Base-by-base conservation (phyloP, 768 basidiomycete genomes). In the Calocybe cyanea region DNA sequence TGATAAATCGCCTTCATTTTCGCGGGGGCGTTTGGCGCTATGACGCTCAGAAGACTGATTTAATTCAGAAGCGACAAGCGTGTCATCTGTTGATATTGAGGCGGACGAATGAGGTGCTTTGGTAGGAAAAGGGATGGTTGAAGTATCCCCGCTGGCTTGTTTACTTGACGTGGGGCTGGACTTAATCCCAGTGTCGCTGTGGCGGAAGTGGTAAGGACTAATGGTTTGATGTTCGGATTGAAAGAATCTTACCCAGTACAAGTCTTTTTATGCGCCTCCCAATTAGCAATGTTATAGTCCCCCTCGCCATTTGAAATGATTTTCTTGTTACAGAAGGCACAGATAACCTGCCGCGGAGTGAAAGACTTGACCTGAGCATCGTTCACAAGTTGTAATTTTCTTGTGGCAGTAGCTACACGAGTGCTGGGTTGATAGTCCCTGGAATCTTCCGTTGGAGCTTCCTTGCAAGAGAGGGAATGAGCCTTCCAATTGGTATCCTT, bases 351-450 rank as follows among this genome's bases (percentile, higher is more conserved):
- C 28, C 59, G 59, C 0, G 68, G 45, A 6, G 73, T 66, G 56
- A 76, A 81, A 0, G 59, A 55, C 60, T 73, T 77, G 34, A 71
- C 83, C 53, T 81, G 79, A 19, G 76, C 55, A 59, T 87, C 85
- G 51, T 85, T 87, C 24, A 85, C 69, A 48, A 87, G 62, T 43
- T 65, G 63, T 28, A 85, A 62, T 62, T 78, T 82, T 46, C 85
- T 72, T 51, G 84, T 79, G 13, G 80, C 76, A 14, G 77, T 73
- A 7, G 81, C 77, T 30, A 85, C 77, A 23, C 80, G 74, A 45
- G 74, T 76, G 52, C 72, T 75, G 5, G 81, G 82, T 41, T 79
- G 80, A 41, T 50, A 41, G 21, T 28, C 33, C 15, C 31, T 19
- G 41, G 30, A 20, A 40, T 38, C 51, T 75, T 66, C 56, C 13